Conservation (phyloP, 2,329 filamentous ascomycete species). For the Diaporthe aspalathi region DNA sequence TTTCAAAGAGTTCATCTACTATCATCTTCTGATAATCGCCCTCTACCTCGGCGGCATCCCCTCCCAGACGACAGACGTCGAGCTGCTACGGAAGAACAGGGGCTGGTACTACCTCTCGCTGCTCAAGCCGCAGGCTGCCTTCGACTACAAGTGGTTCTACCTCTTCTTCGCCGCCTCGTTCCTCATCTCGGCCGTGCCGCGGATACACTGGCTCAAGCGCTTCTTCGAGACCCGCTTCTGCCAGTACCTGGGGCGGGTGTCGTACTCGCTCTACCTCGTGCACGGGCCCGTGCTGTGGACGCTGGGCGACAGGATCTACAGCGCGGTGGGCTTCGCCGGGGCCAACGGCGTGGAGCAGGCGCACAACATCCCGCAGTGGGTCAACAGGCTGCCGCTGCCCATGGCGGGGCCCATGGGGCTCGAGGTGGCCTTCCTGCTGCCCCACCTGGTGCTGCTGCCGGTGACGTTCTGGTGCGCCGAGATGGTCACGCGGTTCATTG, state of each 20-base stretch:
- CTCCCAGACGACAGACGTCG: conserved; percentile 59
- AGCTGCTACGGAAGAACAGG: conserved; percentile 62
- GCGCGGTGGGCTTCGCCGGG: conserved; percentile 67
- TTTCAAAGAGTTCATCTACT: conserved; percentile 63
- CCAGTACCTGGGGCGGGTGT: conserved; percentile 72
- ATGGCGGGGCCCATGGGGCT: conserved; percentile 68
- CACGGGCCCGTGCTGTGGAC: conserved; percentile 72
- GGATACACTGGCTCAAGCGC: conserved; percentile 66
- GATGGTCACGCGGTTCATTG: conserved; percentile 64
- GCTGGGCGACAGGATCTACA: conserved; percentile 72
- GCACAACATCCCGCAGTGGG: conserved; percentile 66
- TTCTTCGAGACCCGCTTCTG: conserved; percentile 70
- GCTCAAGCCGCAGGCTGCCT: conserved; percentile 74
- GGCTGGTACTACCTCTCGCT: conserved; percentile 72
- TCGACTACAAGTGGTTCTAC: conserved; percentile 76
- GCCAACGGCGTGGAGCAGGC: conserved; percentile 59
- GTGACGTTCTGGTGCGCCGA: conserved; percentile 70
- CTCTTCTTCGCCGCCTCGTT: conserved; percentile 71
- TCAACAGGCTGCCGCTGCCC: conserved; percentile 65
- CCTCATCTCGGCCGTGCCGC: conserved; percentile 65
- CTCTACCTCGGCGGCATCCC: conserved; percentile 72
- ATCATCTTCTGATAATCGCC: conserved; percentile 62
- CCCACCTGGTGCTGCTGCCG: conserved; percentile 70
- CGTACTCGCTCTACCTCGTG: conserved; percentile 72
- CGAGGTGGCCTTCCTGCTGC: conserved; percentile 68